phyloP scores from a whole-genome alignment of 345 rosid species.

The Gossypium herbaceum region DNA sequence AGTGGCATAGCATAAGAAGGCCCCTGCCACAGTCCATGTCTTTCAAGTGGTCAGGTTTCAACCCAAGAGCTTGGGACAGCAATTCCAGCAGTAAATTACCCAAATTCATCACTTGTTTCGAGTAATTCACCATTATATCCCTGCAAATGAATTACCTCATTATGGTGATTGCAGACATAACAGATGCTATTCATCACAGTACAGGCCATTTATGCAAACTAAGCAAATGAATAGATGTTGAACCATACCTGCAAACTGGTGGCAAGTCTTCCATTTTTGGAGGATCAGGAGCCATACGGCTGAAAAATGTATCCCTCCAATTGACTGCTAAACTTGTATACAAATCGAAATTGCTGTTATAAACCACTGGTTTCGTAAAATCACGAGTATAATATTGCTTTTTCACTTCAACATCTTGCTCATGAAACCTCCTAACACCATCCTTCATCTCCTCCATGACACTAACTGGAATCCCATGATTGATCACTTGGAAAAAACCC shows the following conservation, averaged over 20 bases:
- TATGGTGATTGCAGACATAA: neutral
- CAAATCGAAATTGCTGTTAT: conserved; percentile 12
- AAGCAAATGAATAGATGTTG: neutral
- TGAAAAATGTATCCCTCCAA: conserved; percentile 6
- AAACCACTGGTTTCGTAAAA: conserved; percentile 13
- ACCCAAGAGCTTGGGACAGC: conserved; percentile 51
- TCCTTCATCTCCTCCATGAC: conserved; percentile 28
- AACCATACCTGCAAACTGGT: neutral
- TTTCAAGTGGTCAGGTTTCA: conserved; percentile 33
- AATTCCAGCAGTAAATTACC: conserved; percentile 40
- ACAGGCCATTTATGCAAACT: too few relatives aligned
- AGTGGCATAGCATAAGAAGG: conserved; percentile 12
- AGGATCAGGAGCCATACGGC: neutral
- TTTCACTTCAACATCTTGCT: conserved; percentile 31
- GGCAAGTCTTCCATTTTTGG: neutral
- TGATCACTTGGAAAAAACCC: conserved; percentile 50
- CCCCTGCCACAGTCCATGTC: conserved; percentile 41
- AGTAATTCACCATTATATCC: conserved; percentile 39
- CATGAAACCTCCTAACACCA: conserved; percentile 34
- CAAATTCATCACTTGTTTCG: conserved; percentile 27
- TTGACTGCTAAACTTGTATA: neutral
- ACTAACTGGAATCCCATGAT: conserved; percentile 36
- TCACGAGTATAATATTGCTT: conserved; percentile 24
- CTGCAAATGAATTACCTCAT: conserved; percentile 22
- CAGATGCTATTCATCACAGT: neutral